Evolutionary conservation across 2,329 filamentous ascomycete species (phyloP), one percentile per base, ranked within the genome.

Genomic region (Leptographium wingfieldii): DNA sequence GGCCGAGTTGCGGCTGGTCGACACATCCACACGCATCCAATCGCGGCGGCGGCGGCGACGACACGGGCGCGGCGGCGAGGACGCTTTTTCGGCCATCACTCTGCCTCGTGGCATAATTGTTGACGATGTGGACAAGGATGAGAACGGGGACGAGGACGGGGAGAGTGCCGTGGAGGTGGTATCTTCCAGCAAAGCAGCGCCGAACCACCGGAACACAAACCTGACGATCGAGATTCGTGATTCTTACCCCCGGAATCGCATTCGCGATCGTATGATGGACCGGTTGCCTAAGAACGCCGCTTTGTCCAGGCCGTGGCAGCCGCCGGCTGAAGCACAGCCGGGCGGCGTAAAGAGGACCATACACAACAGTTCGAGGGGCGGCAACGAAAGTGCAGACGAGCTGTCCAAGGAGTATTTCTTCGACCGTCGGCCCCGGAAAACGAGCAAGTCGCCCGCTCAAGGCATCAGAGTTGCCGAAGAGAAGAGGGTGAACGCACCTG

Each of bases 341-440:
- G 53, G 52, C 11, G 33, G 14, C 10, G 5, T n/a, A 3, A 58
- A 60, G 48, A 40, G 31, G 27, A 5, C 56, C 7, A 10, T 29
- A 14, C 38, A 43, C 14, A 54, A 16, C 38, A 6, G 16, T 40
- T 40, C 38, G 16, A 31, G 27, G 7, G n/a, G 27, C 53, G 35
- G 43, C 9, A 59, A 56, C 38, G 59, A 61, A 3, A 58, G 60
- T 29, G 59, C 60, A 9, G 62, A 63, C 55, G 62, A 63, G 59
- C 60, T 63, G 33, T 62, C 62, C 5, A 57, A 10, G 5, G 61
- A 62, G n/a, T 57, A 22, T 53, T 62, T 55, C 31, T 19, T 2
- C 25, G 55, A 54, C 6, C 43, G 1, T 12, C 40, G 10, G 16
- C n/a, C 29, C 35, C 16, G n/a, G n/a, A 46, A 22, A 33, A 22